Percentiles rank a stretch among this genome's conserved stretches.
phyloP scores from a whole-genome alignment of 371 early-diverging fungal species.

The Nematocida sp. region DNA sequence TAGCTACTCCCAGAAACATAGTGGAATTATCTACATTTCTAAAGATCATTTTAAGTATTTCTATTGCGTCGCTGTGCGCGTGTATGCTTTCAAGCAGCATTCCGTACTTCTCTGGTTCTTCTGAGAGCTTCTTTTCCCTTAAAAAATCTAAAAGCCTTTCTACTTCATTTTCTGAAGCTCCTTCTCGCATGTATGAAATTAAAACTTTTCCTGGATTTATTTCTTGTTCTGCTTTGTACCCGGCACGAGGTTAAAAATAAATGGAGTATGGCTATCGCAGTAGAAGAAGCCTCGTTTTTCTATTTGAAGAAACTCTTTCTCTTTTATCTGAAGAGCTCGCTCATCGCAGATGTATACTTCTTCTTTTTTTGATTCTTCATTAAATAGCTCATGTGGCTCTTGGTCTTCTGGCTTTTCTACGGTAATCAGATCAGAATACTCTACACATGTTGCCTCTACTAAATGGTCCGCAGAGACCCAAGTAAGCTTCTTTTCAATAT shows the following conservation, averaged over 20 bases:
- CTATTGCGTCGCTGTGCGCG: constrained; percentile 2
- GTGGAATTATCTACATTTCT: constrained; percentile 37
- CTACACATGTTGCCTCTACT: constrained; percentile 68
- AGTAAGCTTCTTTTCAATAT: constrained; percentile 95
- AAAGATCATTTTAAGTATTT: constrained; percentile 26
- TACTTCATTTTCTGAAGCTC: constrained; percentile 35
- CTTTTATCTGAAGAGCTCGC: constrained; percentile 52
- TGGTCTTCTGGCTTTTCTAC: constrained; percentile 47
- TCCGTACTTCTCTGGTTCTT: constrained; percentile 48
- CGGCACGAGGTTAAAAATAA: constrained; percentile 64
- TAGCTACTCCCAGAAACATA: constrained; percentile 33
- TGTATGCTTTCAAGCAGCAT: constrained; percentile 9
- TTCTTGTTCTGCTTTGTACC: constrained; percentile 66
- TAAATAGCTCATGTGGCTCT: constrained; percentile 73
- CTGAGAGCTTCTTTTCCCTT: constrained; percentile 5
- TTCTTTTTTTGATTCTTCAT: constrained; percentile 79
- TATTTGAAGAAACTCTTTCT: constrained; percentile 82
- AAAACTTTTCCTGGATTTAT: neutral
- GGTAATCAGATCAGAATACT: constrained; percentile 74
- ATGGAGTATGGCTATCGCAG: constrained; percentile 46
- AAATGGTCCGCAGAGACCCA: constrained; percentile 72
- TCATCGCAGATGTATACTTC: constrained; percentile 61
- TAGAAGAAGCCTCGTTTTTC: constrained; percentile 88
- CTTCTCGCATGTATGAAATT: neutral
- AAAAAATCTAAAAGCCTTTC: constrained; percentile 15